Conservation (phyloP, 257 asterid genomes). For the Handroanthus guayacan region DNA sequence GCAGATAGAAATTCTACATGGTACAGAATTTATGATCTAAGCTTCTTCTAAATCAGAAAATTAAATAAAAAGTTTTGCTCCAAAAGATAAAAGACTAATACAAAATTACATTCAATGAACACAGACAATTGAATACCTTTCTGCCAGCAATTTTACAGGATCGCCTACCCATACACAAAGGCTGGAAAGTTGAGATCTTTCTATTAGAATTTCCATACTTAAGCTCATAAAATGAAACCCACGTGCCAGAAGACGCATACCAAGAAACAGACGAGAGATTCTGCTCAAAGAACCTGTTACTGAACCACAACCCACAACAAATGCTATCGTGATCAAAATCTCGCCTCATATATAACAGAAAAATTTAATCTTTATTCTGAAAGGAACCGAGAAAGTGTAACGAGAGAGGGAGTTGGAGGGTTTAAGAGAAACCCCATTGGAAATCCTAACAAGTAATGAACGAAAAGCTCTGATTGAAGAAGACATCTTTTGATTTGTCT, state of each 20-base stretch:
- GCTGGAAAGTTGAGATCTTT: constrained; percentile 67
- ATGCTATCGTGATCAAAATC: constrained; percentile 1
- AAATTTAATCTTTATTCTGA: background rate
- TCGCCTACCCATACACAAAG: constrained; percentile 91
- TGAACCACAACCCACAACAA: constrained; percentile 42
- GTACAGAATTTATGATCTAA: constrained; percentile 12
- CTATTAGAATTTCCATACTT: constrained; percentile 51
- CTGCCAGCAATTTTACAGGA: constrained; percentile 93
- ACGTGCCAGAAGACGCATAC: constrained; percentile 49
- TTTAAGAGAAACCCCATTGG: constrained; percentile 69
- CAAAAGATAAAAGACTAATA: background rate
- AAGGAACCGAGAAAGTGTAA: constrained; percentile 27
- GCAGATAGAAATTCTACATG: background rate
- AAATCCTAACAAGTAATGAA: constrained; percentile 62
- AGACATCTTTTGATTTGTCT: constrained; percentile 38
- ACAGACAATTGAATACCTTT: constrained; percentile 57
- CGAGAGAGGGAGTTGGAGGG: constrained; percentile 45
- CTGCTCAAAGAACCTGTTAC: constrained; percentile 44
- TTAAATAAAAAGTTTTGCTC: background rate
- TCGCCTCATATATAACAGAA: background rate
- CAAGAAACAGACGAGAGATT: constrained; percentile 48
- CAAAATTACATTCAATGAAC: background rate
- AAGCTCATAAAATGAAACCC: constrained; percentile 48
- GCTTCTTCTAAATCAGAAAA: constrained; percentile 5
- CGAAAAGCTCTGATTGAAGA: constrained; percentile 64